phyloP scores from a whole-genome alignment of 345 rosid genomes.

The Fremontodendron californicum region DNA sequence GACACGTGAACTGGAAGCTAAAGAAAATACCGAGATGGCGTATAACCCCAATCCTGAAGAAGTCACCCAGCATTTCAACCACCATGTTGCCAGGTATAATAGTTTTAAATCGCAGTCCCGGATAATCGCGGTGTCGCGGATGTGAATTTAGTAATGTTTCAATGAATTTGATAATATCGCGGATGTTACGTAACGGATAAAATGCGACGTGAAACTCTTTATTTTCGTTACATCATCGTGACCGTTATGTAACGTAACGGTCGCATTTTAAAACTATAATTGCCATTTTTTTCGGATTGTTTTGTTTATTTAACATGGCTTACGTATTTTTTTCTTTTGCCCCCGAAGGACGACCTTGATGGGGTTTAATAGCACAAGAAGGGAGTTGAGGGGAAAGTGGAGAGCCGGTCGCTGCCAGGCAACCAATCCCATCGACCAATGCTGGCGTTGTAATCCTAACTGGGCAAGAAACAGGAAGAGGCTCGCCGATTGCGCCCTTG shows the following conservation, averaged over 20 bases:
- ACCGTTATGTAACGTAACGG: no score
- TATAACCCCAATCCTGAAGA: slow-evolving; percentile 47
- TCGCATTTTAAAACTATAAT: no score
- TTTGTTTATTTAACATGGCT: no score
- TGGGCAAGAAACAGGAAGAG: slow-evolving; percentile 57
- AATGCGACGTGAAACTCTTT: no score
- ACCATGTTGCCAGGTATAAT: slow-evolving; percentile 38
- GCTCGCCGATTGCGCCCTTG: slow-evolving; percentile 53
- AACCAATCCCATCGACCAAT: slow-evolving; percentile 73
- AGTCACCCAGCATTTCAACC: slow-evolving; percentile 42
- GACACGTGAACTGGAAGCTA: slow-evolving; percentile 35
- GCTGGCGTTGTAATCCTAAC: slow-evolving; percentile 69
- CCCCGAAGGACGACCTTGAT: not conserved
- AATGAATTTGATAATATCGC: no score
- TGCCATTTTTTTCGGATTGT: no score
- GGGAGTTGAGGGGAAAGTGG: slow-evolving; percentile 27
- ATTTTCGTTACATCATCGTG: no score
- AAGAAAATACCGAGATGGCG: slow-evolving; percentile 28
- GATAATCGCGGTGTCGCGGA: no score
- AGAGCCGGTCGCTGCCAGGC: slow-evolving; percentile 49
- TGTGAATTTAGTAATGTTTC: no score
- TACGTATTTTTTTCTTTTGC: not conserved
- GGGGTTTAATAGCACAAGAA: slow-evolving; percentile 42
- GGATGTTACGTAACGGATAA: no score
- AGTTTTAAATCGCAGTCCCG: no score